A percentile compares a stretch with the other conserved stretches of the same genome.
Evolutionary conservation across 345 rosid species (phyloP).

Genomic region (Capsella bursapastoris): DNA sequence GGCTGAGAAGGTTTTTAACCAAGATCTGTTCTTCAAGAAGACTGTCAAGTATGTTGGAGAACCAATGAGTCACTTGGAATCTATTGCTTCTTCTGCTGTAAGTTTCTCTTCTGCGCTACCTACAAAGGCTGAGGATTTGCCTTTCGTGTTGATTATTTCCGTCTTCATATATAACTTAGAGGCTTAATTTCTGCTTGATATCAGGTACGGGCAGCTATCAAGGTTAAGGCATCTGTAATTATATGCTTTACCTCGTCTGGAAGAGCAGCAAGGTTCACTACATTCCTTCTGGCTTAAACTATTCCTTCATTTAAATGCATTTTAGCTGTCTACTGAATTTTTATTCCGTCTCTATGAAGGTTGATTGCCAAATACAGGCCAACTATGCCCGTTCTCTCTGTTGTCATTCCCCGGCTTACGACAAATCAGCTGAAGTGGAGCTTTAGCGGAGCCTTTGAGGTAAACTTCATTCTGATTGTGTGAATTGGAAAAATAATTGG

Average conservation of each 20-base stretch:
- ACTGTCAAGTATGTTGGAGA: conserved; percentile 95
- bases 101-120: conserved; percentile 21
- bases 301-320: background rate
- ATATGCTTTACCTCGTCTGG: conserved; percentile 97
- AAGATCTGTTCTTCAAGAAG: conserved; percentile 88
- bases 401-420: conserved; percentile 90
- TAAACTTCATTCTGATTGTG: conserved; percentile 32
- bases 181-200: background rate
- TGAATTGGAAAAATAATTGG: background rate
- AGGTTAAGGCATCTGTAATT: conserved; percentile 93
- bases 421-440: conserved; percentile 96
- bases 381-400: conserved; percentile 94
- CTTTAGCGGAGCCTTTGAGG: conserved; percentile 96
- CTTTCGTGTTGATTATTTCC: background rate
- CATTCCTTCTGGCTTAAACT: background rate
- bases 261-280: conserved; percentile 83
- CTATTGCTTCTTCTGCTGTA: conserved; percentile 98
- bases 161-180: background rate
- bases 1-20: conserved; percentile 99
- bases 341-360: conserved; percentile 50
- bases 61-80: conserved; percentile 96
- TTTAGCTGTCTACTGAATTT: conserved; percentile 6
- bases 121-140: background rate
- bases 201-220: conserved; percentile 95
- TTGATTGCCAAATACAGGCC: conserved; percentile 97